Evolutionary conservation across 768 basidiomycete genomes (phyloP).

Genomic region (Daedaleopsis nitida): DNA sequence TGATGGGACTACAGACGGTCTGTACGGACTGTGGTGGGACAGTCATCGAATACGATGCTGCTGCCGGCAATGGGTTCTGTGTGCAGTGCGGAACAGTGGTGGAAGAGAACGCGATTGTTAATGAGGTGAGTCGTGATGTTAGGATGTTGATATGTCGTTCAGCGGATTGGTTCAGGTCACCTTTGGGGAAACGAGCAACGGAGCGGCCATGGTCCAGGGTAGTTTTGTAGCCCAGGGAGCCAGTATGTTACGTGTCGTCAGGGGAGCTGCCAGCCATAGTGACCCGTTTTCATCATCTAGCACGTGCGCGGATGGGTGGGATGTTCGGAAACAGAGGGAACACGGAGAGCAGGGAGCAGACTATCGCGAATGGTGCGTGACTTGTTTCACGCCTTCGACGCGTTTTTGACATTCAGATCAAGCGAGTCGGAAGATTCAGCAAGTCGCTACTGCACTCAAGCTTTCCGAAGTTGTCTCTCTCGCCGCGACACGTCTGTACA

Average conservation of each 20-base stretch:
- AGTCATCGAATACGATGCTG: constrained; percentile 82
- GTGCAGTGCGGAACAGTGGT: constrained; percentile 86
- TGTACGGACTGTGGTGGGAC: constrained; percentile 82
- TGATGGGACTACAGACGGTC: constrained; percentile 38
- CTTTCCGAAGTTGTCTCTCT: constrained; percentile 81
- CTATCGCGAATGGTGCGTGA: constrained; percentile 80
- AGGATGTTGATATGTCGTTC: too few relatives aligned
- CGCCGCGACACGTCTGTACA: constrained; percentile 85
- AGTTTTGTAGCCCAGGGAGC: constrained; percentile 89
- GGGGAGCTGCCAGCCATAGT: neutral
- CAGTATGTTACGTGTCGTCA: constrained; percentile 54
- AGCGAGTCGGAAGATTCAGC: constrained; percentile 86
- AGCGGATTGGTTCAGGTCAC: constrained; percentile 47
- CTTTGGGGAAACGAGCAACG: constrained; percentile 91
- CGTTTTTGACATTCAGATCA: neutral
- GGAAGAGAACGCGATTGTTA: constrained; percentile 92
- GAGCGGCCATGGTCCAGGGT: constrained; percentile 95
- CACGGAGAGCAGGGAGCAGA: constrained; percentile 86
- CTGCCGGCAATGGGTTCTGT: constrained; percentile 86
- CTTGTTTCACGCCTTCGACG: neutral
- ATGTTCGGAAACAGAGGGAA: constrained; percentile 80
- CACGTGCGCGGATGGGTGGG: constrained; percentile 80
- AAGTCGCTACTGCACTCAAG: constrained; percentile 74
- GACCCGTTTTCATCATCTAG: constrained; percentile 38
- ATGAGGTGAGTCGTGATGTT: constrained; percentile 49